A percentile compares a stretch with the other conserved stretches of the same genome.
Evolutionary conservation across 2,329 filamentous ascomycete genomes (phyloP).

Genomic region (Hypoxylon sp.): DNA sequence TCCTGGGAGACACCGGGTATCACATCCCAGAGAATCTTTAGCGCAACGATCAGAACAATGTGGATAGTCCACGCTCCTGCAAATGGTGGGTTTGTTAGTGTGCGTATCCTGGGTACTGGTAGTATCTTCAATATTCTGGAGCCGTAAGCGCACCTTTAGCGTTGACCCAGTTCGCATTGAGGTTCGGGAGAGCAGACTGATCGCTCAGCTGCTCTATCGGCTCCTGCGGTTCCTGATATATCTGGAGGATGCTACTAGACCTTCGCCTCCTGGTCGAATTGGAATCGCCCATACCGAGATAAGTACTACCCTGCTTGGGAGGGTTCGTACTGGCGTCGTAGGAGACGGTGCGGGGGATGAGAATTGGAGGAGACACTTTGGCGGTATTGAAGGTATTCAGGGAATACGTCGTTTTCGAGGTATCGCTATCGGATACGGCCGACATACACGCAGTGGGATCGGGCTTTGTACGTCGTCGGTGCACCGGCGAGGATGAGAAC

Average conservation of each 20-base stretch:
- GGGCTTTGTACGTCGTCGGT: constrained; percentile 9
- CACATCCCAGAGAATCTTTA: constrained; percentile 98
- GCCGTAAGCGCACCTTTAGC: constrained; percentile 82
- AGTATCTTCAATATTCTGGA: constrained; percentile 1
- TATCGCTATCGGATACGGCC: constrained; percentile 34
- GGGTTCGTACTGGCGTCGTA: constrained; percentile 85
- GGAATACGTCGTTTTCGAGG: constrained; percentile 43
- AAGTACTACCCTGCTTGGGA: constrained; percentile 70
- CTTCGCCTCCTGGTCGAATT: constrained; percentile 84
- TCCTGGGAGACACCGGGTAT: constrained; percentile 97
- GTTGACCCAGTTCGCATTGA: constrained; percentile 99
- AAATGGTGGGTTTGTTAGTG: constrained; percentile 30
- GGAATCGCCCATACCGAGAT: constrained; percentile 69
- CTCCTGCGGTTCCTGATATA: constrained; percentile 97
- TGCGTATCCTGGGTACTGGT: constrained; percentile 1
- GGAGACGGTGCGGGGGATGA: constrained; percentile 89
- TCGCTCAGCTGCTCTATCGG: constrained; percentile 98
- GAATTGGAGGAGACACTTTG: constrained; percentile 93
- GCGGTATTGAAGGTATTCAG: constrained; percentile 85
- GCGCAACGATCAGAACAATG: constrained; percentile 86
- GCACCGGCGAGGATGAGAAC: constrained; percentile 10
- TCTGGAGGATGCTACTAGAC: constrained; percentile 91
- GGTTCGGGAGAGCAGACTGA: constrained; percentile 91
- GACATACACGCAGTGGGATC: constrained; percentile 39
- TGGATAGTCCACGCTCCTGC: constrained; percentile 98